Evolutionary conservation across 2,329 filamentous ascomycete genomes (phyloP).

Genomic region (Sporothrix euskadiensis): DNA sequence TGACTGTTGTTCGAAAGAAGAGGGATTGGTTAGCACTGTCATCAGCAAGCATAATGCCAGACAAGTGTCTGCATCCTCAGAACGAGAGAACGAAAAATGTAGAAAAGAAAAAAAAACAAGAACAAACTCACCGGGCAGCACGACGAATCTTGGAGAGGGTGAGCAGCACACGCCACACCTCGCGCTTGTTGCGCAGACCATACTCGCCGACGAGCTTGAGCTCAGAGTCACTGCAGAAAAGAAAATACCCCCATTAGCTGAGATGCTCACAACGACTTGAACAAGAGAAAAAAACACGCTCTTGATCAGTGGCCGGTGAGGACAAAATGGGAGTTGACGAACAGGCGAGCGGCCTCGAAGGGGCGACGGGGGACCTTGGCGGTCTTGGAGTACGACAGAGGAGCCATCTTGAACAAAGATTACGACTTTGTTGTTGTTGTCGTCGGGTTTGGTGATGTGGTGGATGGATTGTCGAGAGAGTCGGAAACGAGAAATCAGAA

Average conservation of each 20-base stretch:
- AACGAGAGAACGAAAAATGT: background rate
- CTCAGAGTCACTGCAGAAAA: conserved; percentile 81
- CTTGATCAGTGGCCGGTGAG: conserved; percentile 77
- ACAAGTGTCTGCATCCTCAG: too few species aligned
- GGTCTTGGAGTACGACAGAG: conserved; percentile 93
- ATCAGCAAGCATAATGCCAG: background rate
- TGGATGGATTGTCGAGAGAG: background rate
- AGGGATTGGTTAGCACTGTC: background rate
- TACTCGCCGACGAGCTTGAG: conserved; percentile 99
- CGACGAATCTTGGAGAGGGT: conserved; percentile 99
- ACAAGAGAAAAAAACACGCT: conserved; percentile 76
- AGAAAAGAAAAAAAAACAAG: background rate
- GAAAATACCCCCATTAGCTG: conserved; percentile 32
- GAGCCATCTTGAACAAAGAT: conserved; percentile 39
- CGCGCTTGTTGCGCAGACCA: conserved; percentile 99
- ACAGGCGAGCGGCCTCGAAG: conserved; percentile 99
- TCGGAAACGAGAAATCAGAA: conserved; percentile 14
- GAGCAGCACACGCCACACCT: conserved; percentile 99
- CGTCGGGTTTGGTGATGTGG: conserved; percentile 26
- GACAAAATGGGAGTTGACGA: conserved; percentile 58
- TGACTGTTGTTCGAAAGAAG: conserved; percentile 62
- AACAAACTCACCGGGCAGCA: conserved; percentile 85
- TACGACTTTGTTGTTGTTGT: conserved; percentile 24
- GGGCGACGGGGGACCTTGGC: conserved; percentile 94
- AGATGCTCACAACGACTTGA: conserved; percentile 79